Base-by-base conservation (phyloP, 805 yeast genomes). In the Jamesozyma piceae region DNA sequence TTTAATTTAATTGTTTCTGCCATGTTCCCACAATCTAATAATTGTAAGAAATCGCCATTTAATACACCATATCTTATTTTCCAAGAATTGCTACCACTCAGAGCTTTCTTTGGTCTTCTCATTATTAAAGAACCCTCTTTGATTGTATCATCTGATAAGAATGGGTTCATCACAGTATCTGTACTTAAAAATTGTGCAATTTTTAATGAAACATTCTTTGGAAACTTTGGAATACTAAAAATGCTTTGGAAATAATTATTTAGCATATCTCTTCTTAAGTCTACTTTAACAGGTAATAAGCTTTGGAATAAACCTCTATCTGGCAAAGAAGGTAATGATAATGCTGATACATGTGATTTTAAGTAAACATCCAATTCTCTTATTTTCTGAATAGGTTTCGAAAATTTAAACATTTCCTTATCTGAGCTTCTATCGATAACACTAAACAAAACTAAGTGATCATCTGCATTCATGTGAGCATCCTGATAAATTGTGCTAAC, bases 321-420 rank as follows among this genome's bases (percentile, higher is more conserved):
- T 0, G 94, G 94, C 18, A 85, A 57, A 6, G 70, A 64, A 0
- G 88, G 82, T 24, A 82, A 61, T 4, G 67, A 53, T 35, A 59
- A 63, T 2, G 65, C 44, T 20, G 78, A 75, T 39, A 77, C 72
- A 43, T 68, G 68, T 4, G 74, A 74, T 48, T 87, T 68, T 10
- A 86, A 65, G 32, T 71, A 75, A 19, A 64, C 60, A 60, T 87
- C 94, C 47, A 89, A 69, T 9, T 71, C 67, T 5, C 67, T 48
- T n/a, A 90, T 64, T 51, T 80, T 81, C 1, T 74, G 64, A 45
- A 78, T 73, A 2, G 77, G 61, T 54, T 87, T 87, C 34, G 77
- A 67, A 41, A 86, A 77, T 50, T 78, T 71, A 82, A 95, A 89
- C 68, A 84, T 73, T 51, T 80, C 86, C 46, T 78, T 78, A 32